Conservation (phyloP, 2,329 filamentous ascomycete species). For the Chaetoscypha palmicola region DNA sequence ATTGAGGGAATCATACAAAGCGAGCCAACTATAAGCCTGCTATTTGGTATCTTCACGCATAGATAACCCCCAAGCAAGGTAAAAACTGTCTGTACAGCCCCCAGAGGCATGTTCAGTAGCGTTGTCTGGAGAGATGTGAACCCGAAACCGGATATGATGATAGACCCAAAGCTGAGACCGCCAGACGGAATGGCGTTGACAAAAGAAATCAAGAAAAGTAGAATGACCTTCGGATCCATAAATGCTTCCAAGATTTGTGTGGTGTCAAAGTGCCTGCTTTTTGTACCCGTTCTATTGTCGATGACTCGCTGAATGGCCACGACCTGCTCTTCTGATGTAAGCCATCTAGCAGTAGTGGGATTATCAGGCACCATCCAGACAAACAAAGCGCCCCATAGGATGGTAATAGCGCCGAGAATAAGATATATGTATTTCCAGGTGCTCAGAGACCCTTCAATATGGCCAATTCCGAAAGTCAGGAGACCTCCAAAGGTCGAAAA, state of each 20-base stretch:
- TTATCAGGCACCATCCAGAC: slow-evolving; percentile 42
- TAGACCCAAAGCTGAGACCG: slow-evolving; percentile 30
- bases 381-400: slow-evolving; percentile 33
- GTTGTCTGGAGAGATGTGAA: slow-evolving; percentile 32
- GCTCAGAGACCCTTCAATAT: slow-evolving; percentile 34
- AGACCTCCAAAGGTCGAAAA: slow-evolving; percentile 26
- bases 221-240: slow-evolving; percentile 35
- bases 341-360: slow-evolving; percentile 38
- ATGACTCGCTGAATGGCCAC: slow-evolving; percentile 25
- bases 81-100: slow-evolving; percentile 18
- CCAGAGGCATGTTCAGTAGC: slow-evolving; percentile 47
- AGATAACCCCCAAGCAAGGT: slow-evolving; percentile 15
- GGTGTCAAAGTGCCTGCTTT: slow-evolving; percentile 16
- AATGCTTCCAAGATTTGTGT: slow-evolving; percentile 21
- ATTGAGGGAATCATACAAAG: slow-evolving; percentile 29
- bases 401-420: slow-evolving; percentile 24
- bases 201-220: slow-evolving; percentile 17
- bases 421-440: slow-evolving; percentile 24
- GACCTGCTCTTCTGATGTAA: slow-evolving; percentile 36
- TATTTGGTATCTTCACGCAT: slow-evolving; percentile 21
- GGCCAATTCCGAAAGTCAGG: slow-evolving; percentile 34
- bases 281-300: slow-evolving; percentile 23
- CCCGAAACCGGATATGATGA: slow-evolving; percentile 35
- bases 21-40: slow-evolving; percentile 27
- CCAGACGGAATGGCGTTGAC: slow-evolving; percentile 18